phyloP scores from a whole-genome alignment of 2,329 filamentous ascomycete genomes.

The Helotiales sp. region DNA sequence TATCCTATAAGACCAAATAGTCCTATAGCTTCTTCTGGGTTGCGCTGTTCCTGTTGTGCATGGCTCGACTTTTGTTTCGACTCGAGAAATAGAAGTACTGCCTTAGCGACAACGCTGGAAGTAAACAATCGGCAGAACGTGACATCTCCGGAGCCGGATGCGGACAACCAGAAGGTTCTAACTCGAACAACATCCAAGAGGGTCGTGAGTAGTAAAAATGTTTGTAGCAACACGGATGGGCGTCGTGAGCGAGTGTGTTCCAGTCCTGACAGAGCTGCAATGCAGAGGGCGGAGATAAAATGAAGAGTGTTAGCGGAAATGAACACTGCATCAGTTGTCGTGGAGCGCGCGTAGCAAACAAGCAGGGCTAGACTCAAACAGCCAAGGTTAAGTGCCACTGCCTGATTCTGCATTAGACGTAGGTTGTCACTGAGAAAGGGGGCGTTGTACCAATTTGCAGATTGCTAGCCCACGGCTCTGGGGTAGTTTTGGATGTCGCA shows the following conservation, averaged over 20 bases:
- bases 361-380: neutral
- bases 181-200: conserved; percentile 22
- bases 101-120: conserved; percentile 19
- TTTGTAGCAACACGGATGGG: conserved; percentile 23
- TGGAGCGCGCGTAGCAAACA: neutral
- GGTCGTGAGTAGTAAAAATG: conserved; percentile 20
- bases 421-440: neutral
- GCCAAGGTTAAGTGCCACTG: neutral
- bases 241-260: conserved; percentile 24
- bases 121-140: conserved; percentile 15
- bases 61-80: conserved; percentile 25
- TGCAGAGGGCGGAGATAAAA: neutral
- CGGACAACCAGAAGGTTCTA: conserved; percentile 22
- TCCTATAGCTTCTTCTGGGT: conserved; percentile 39
- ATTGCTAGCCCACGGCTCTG: neutral
- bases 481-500: neutral
- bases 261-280: conserved; percentile 12
- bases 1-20: conserved; percentile 42
- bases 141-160: neutral
- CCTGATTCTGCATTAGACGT: neutral
- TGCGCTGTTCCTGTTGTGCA: conserved; percentile 14
- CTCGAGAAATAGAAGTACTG: conserved; percentile 27
- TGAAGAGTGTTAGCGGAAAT: neutral
- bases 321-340: neutral
- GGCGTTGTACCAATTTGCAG: neutral